A percentile compares a stretch with the other conserved stretches of the same genome.
These are phyloP conservation scores for Conoideocrella luteorostrata DNA, from an alignment of 2,329 filamentous ascomycete species.

Conservation along the genomic window DNA sequence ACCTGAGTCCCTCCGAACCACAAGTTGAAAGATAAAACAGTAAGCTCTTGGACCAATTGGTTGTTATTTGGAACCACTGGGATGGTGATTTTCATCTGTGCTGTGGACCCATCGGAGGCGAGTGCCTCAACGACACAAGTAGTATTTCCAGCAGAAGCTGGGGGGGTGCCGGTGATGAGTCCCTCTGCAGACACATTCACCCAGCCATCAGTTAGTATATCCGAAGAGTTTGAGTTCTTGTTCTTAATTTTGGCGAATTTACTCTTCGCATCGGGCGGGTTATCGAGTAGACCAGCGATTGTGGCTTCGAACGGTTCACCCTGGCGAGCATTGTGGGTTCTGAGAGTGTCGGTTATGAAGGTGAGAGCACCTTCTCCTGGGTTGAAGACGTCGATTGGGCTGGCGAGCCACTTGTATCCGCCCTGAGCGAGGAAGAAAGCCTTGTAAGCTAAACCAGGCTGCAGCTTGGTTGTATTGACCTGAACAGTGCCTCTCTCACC, in stretches of 20 bases:
- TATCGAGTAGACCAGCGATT: constrained; percentile 26
- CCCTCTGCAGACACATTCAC: constrained; percentile 25
- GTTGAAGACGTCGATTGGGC: constrained; percentile 24
- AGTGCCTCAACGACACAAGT: constrained; percentile 23
- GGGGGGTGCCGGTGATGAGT: constrained; percentile 28
- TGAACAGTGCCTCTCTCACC: constrained; percentile 19
- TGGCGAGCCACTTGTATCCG: constrained; percentile 29
- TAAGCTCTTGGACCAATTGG: constrained; percentile 26
- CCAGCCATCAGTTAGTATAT: constrained; percentile 19
- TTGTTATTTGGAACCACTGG: constrained; percentile 21
- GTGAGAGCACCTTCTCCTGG: constrained; percentile 14
- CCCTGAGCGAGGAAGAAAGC: constrained; percentile 30
- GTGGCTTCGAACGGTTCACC: constrained; percentile 25
- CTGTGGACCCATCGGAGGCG: constrained; percentile 17
- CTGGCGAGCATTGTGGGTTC: constrained; percentile 29
- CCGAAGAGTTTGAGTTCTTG: constrained; percentile 11
- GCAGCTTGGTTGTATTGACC: constrained; percentile 18
- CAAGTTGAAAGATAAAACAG: constrained; percentile 32
- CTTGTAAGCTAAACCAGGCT: constrained; percentile 23
- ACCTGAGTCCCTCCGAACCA: constrained; percentile 32
- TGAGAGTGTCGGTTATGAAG: constrained; percentile 24
- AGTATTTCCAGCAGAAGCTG: constrained; percentile 11
- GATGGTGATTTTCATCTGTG: constrained; percentile 23
- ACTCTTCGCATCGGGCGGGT: constrained; percentile 15
- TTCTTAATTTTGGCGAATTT: constrained; percentile 24